Evolutionary conservation across 1,139 yeast genomes (phyloP), one percentile per base, ranked within the genome.

Genomic region (Debaryomyces robertsiae): DNA sequence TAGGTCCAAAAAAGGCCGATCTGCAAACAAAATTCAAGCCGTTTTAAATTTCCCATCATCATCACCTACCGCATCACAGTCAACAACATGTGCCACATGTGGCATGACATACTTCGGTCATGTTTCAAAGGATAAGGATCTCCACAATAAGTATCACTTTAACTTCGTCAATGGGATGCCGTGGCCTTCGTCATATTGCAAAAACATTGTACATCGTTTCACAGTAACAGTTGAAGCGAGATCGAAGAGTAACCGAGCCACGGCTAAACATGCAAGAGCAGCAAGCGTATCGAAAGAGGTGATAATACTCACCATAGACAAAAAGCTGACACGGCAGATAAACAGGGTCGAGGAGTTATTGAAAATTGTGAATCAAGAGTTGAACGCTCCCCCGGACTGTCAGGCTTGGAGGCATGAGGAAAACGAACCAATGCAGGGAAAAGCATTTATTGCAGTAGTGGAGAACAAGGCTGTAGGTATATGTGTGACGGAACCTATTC

Each of bases 71-170:
- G 11, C 45, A 11, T 39, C 52, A 19, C 36, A 27, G 13, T 42
- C 50, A 2, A 62, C 58, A 6, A 70, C 79, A 0, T 83, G 90
- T 51, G 45, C 58, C 6, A 64, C 63, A 24, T 84, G 91, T 60
- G 79, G 79, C 5, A 82, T 83, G 88, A 67, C 84, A 3, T 83
- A 75, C 52, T 57, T 69, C 39, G 61, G 70, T 4, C 67, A 70
- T 43, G 52, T 79, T 9, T 56, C 65, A 10, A 54, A 63, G 16
- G 90, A 83, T 46, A 55, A 55, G 18, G 61, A 62, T 25, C 43
- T 73, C 9, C 93, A 84, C 50, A 52, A 60, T 1, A 67, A 63
- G 48, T 78, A 70, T 58, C 90, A 74, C 50, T 55, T 54, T 32
- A 61, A 60, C 42, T 80, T 67, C 46, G 53, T 65, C 39, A 68